Conservation (phyloP, 352 stramenopile genomes). For the Pilasporangium apinafurcum region DNA sequence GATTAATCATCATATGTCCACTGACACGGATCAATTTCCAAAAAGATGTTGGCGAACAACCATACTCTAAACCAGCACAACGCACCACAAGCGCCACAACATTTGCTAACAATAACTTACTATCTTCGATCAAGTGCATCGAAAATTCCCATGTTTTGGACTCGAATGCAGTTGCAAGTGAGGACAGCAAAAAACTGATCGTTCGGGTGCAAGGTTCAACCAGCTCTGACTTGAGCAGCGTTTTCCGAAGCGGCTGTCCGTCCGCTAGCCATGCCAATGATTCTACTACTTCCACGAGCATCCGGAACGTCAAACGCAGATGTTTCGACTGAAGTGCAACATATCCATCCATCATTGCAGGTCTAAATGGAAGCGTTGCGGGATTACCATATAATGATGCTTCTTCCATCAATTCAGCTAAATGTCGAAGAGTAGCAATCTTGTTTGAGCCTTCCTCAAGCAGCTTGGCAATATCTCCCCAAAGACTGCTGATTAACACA, state of each 20-base stretch:
- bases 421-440: conserved; percentile 48
- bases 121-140: conserved; percentile 42
- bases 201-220: conserved; percentile 59
- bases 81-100: conserved; percentile 55
- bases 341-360: conserved; percentile 51
- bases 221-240: conserved; percentile 47
- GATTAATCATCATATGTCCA: conserved; percentile 33
- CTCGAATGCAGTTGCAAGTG: conserved; percentile 32
- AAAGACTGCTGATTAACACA: conserved; percentile 52
- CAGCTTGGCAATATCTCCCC: conserved; percentile 64
- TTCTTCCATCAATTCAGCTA: conserved; percentile 52
- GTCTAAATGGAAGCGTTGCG: conserved; percentile 38
- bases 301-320: conserved; percentile 47
- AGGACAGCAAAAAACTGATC: conserved; percentile 50
- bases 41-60: conserved; percentile 44
- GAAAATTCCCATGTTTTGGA: conserved; percentile 41
- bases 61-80: conserved; percentile 24
- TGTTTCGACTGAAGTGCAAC: conserved; percentile 72
- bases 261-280: conserved; percentile 55
- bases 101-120: conserved; percentile 48
- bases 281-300: conserved; percentile 59
- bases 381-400: conserved; percentile 22
- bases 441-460: conserved; percentile 63
- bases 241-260: conserved; percentile 28
- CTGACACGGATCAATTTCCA: conserved; percentile 56